phyloP scores from a whole-genome alignment of 352 stramenopile genomes.

The Phytophthora boehmeriae region DNA sequence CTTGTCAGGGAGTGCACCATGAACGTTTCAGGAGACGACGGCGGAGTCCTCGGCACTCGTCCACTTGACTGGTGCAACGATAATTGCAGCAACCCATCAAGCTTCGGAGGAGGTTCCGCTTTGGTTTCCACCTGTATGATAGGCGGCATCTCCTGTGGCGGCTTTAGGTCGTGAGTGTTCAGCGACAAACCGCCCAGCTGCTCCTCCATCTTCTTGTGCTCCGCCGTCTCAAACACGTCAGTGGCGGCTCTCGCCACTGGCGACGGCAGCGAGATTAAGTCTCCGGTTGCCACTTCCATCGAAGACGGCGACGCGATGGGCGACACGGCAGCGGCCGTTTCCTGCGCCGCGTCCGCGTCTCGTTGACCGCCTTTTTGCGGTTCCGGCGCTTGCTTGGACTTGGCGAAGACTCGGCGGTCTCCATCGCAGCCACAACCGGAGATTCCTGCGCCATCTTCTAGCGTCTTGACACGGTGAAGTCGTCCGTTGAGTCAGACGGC shows the following conservation, averaged over 20 bases:
- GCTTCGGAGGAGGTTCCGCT: slow-evolving; percentile 1
- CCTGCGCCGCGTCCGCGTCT: slow-evolving; percentile 7
- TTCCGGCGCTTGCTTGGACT: slow-evolving; percentile 24
- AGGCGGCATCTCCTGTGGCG: neutral
- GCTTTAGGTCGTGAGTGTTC: neutral
- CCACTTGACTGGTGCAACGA: slow-evolving; percentile 28
- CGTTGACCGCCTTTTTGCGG: slow-evolving; percentile 24
- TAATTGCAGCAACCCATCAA: slow-evolving; percentile 27
- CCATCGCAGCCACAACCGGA: slow-evolving; percentile 5
- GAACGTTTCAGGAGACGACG: slow-evolving; percentile 23
- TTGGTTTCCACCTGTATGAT: neutral
- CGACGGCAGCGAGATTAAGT: slow-evolving; percentile 53
- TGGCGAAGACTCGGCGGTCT: slow-evolving; percentile 18
- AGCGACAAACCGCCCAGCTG: slow-evolving; percentile 20
- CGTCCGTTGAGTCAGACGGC: neutral
- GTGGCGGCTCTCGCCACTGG: slow-evolving; percentile 30
- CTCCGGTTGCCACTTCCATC: slow-evolving; percentile 19
- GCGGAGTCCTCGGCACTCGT: slow-evolving; percentile 28
- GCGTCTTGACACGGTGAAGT: too few species aligned
- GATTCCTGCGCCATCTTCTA: slow-evolving; percentile 26
- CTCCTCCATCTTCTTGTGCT: slow-evolving; percentile 13
- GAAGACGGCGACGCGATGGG: neutral
- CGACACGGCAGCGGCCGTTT: neutral
- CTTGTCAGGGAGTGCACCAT: slow-evolving; percentile 35
- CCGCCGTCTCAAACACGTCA: slow-evolving; percentile 19